Evolutionary conservation across 2,329 filamentous ascomycete species (phyloP), one percentile per base, ranked within the genome.

Genomic region (Colletotrichum camelliae): DNA sequence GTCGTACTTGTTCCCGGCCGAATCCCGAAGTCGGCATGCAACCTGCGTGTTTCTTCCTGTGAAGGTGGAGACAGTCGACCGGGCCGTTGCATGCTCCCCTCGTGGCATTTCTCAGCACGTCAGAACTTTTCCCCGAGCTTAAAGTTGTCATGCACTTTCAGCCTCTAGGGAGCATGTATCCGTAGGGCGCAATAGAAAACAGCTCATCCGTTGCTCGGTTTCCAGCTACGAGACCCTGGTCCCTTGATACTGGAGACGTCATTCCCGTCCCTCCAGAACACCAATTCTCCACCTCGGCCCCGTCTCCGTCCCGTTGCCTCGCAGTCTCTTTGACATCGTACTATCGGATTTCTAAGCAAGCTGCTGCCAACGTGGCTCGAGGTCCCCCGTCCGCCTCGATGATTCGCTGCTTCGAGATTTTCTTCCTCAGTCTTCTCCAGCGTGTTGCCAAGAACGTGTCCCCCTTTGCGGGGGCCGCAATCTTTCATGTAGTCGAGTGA

Each of bases 61-160:
- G 21, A 61, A 35, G 13, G 31, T 33, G 58, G 58, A 37, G 66
- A 21, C 33, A 37, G 55, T 55, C 58, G 57, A 21, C 55, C 68
- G 57, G 69, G 55, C 62, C 55, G 62, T 33, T 43, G 61, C 35
- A 58, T 65, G 57, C 18, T 39, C 15, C 18, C 73, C 73, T 75
- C 70, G 70, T 75, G 64, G 70, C 73, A 68, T 73, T 75, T 65
- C 57, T 75, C 73, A 73, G 70, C 70, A 75, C 43, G 70, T 68
- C 64, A 65, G 64, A 75, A 68, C 70, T 68, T 68, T 64, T 29
- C 64, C 48, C 70, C 57, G 70, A 65, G 31, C 37, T 75, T 75
- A 68, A 72, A 33, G 58, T 65, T 75, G 43, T 7, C 13, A 12
- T 35, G 15, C 21, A 9, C 37, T 55, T 68, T 21, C 61, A 31